phyloP scores from a whole-genome alignment of 148 eudicot genomes.

The Cornus suecica region DNA sequence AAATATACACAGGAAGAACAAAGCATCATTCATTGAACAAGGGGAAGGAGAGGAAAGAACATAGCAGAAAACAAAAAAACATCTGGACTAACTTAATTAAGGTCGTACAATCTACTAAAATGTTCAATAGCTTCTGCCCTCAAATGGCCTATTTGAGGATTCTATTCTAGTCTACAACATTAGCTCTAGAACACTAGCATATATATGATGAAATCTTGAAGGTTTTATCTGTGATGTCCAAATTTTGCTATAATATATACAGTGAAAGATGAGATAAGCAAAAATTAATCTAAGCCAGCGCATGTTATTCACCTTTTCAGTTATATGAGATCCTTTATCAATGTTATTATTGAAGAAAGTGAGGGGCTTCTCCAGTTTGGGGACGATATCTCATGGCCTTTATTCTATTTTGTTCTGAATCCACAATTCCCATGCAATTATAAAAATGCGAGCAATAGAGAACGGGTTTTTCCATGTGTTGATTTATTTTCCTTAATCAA shows the following conservation, averaged over 20 bases:
- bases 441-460: background rate
- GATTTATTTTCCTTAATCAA: background rate
- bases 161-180: background rate
- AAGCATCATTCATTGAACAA: background rate
- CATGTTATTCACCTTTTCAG: background rate
- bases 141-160: background rate
- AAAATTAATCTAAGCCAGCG: background rate
- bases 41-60: background rate
- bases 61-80: background rate
- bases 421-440: background rate
- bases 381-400: background rate
- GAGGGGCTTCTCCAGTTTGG: background rate
- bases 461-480: background rate
- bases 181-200: background rate
- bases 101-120: background rate
- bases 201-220: background rate
- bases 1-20: background rate
- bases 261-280: background rate
- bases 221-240: background rate
- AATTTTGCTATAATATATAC: background rate
- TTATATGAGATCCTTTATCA: background rate
- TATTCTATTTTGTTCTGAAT: background rate
- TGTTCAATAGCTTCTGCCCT: background rate
- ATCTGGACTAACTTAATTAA: background rate
- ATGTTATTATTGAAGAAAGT: background rate